Evolutionary conservation across 495 filamentous ascomycete species (phyloP), one percentile per base, ranked within the genome.

Genomic region (Platismatia glauca): DNA sequence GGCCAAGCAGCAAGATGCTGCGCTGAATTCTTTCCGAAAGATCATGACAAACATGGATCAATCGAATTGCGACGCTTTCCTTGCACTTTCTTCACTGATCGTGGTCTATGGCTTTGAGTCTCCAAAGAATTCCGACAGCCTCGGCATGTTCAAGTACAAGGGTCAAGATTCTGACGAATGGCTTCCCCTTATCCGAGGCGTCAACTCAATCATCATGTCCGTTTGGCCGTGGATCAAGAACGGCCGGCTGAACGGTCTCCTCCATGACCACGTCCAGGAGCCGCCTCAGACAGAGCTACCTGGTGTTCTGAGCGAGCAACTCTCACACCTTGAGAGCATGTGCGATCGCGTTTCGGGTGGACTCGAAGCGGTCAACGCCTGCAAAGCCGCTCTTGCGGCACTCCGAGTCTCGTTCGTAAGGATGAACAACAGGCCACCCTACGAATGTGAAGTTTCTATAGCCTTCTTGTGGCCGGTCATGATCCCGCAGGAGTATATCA

Each of bases 401-500:
- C 62, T 81, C 31, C 52, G 55, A 53, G 58, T 61, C 60, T 60
- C 43, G 29, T 72, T 61, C 33, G 58, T 60, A 43, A 66, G 71
- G 41, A 62, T 71, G 41, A 70, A 58, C 58, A 68, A 66, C 41
- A 61, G 57, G 34, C 46, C 55, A 52, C 9, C 59, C 11, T 58
- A 62, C 43, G 65, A 66, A 62, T 67, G 65, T 41, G 70, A 70
- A 43, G 60, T 72, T 12, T 64, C 74, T 7, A 71, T 76, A 38
- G 74, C 76, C 0, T 79, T 80, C 60, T 70, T 74, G 18, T 86
- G 78, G 81, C 74, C 74, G 11, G 75, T 81, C 20, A 78, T 78
- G 15, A 71, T 85, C 7, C 79, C 81, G 0, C 65, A 75, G 3
- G 69, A 72, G 15, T 87, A 84, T 67, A 66, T 83, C 18, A 74